These are phyloP conservation scores for Euphorbia peplus DNA, from an alignment of 345 rosid genomes.

Conservation along the genomic window DNA sequence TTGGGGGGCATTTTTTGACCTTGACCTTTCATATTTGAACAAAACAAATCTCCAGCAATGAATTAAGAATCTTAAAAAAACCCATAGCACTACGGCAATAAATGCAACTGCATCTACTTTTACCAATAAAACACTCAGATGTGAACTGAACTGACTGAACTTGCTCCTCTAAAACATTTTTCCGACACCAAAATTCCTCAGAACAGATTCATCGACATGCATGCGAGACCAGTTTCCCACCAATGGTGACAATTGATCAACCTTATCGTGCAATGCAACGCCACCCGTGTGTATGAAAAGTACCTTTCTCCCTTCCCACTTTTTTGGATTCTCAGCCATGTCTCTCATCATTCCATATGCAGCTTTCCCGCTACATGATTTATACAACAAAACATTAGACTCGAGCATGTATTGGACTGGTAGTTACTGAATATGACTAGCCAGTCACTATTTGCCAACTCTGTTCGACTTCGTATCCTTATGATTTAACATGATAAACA, in stretches of 20 bases:
- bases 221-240: constrained; percentile 63
- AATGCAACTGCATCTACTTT: too few species aligned
- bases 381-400: background rate
- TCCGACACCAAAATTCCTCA: constrained; percentile 63
- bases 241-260: constrained; percentile 61
- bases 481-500: background rate
- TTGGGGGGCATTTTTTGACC: too few species aligned
- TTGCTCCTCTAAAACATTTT: constrained; percentile 64
- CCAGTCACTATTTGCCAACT: background rate
- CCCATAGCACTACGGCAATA: too few species aligned
- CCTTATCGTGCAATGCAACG: constrained; percentile 77
- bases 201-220: constrained; percentile 76
- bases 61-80: too few species aligned
- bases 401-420: background rate
- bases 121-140: background rate
- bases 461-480: background rate
- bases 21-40: too few species aligned
- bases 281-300: constrained; percentile 89
- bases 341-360: constrained; percentile 70
- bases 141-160: background rate
- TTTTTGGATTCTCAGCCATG: constrained; percentile 65
- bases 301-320: constrained; percentile 79
- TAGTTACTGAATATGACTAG: background rate
- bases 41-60: too few species aligned
- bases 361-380: constrained; percentile 73